Conservation (phyloP, 2,329 filamentous ascomycete genomes). For the Phoma sp. region DNA sequence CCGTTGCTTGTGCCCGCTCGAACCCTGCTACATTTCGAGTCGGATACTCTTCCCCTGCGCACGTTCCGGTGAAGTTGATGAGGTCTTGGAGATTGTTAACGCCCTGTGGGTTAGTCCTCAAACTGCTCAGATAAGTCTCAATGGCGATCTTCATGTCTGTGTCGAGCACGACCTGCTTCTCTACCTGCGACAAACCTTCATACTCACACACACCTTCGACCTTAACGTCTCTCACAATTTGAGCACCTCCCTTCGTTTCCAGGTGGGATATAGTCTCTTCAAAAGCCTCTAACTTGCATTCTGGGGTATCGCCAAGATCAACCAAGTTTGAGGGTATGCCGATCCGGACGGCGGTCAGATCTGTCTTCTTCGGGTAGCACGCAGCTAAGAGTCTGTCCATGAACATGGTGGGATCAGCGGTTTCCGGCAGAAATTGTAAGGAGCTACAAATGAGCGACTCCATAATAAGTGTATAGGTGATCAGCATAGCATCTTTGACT, state of each 20-base stretch:
- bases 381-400: not conserved
- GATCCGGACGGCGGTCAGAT: constrained; percentile 14
- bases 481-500: constrained; percentile 57
- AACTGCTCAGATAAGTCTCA: constrained; percentile 59
- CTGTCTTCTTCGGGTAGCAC: not conserved
- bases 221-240: constrained; percentile 30
- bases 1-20: constrained; percentile 49
- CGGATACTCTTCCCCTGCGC: constrained; percentile 62
- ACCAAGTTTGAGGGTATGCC: constrained; percentile 8
- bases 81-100: constrained; percentile 59
- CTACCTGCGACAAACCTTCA: constrained; percentile 49
- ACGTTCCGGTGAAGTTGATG: constrained; percentile 59
- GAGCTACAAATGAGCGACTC: not conserved
- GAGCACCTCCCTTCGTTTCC: constrained; percentile 12
- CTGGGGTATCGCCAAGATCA: not conserved
- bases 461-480: constrained; percentile 50
- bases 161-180: constrained; percentile 51
- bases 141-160: constrained; percentile 65
- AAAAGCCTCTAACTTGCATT: constrained; percentile 12
- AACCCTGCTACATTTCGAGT: constrained; percentile 56
- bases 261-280: constrained; percentile 3
- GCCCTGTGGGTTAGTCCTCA: constrained; percentile 62
- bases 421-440: not conserved
- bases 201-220: constrained; percentile 46
- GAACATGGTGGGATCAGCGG: not conserved